phyloP scores from a whole-genome alignment of 495 filamentous ascomycete genomes.

The Pseudoneurospora amorphoporcata region DNA sequence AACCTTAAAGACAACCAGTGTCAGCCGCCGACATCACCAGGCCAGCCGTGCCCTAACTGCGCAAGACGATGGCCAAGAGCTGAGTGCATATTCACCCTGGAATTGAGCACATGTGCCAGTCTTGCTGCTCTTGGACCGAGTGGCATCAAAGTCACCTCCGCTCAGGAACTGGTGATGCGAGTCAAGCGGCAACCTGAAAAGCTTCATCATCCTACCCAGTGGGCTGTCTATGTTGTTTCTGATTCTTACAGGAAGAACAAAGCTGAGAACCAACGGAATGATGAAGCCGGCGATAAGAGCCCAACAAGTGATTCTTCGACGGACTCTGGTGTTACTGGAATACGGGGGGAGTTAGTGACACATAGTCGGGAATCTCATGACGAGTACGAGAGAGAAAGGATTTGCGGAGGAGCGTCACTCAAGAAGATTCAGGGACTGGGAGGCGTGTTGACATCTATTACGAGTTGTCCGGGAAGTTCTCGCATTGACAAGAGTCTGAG shows the following conservation, averaged over 20 bases:
- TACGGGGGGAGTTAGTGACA: not conserved
- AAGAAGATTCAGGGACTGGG: not conserved
- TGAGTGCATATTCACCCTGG: constrained; percentile 1
- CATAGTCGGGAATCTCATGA: not conserved
- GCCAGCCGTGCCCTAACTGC: constrained; percentile 4
- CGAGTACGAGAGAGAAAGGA: not conserved
- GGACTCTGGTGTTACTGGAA: not conserved
- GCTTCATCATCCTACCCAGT: not conserved
- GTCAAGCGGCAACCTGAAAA: not conserved
- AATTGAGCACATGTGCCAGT: not conserved
- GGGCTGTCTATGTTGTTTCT: not conserved
- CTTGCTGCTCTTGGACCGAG: not conserved
- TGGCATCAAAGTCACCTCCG: constrained; percentile 3
- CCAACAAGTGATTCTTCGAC: not conserved
- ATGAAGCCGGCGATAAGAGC: not conserved
- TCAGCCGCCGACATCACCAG: not conserved
- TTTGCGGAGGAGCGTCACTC: not conserved
- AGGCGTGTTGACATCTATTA: constrained; percentile 12
- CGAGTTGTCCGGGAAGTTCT: constrained; percentile 7
- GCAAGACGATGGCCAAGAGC: constrained; percentile 8
- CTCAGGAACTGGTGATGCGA: not conserved
- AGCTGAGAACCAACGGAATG: not conserved
- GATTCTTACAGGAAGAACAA: not conserved
- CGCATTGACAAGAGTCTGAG: constrained; percentile 6
- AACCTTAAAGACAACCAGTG: not conserved